These are phyloP conservation scores for Diversispora epigaea DNA, from an alignment of 192 early-diverging fungal genomes.

Conservation along the genomic window DNA sequence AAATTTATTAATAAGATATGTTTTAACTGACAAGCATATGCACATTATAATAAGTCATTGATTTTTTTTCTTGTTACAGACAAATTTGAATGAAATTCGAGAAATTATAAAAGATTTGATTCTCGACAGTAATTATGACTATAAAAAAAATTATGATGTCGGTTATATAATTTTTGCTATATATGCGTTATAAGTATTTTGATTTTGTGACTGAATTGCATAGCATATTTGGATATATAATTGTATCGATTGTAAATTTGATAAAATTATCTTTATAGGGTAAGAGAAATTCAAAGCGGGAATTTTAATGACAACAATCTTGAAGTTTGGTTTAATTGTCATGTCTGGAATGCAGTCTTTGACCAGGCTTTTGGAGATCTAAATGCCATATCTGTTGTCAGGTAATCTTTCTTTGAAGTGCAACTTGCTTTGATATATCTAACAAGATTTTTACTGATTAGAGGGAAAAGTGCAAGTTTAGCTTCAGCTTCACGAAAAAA, in stretches of 20 bases:
- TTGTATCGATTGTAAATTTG: not conserved
- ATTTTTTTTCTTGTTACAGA: constrained; percentile 24
- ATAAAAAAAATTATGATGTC: constrained; percentile 24
- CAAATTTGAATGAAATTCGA: constrained; percentile 21
- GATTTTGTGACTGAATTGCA: not conserved
- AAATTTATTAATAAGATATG: constrained; percentile 19
- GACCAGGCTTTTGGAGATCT: constrained; percentile 29
- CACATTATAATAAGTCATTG: not conserved
- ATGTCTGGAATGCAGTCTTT: constrained; percentile 28
- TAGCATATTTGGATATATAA: not conserved
- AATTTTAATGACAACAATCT: constrained; percentile 12
- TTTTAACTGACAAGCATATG: constrained; percentile 6
- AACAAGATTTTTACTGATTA: constrained; percentile 1
- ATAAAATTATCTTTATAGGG: constrained; percentile 1
- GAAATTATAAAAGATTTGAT: not conserved
- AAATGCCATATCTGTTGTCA: constrained; percentile 21
- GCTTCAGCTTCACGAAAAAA: constrained; percentile 28
- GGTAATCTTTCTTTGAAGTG: constrained; percentile 18
- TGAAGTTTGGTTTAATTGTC: constrained; percentile 32
- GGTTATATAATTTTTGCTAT: constrained; percentile 30
- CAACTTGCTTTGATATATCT: not conserved
- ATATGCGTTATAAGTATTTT: constrained; percentile 30
- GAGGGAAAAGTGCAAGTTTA: constrained; percentile 28
- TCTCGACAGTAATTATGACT: constrained; percentile 22
- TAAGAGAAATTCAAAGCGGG: constrained; percentile 17